Percentiles rank a stretch among this genome's conserved stretches.
Evolutionary conservation across 2,329 filamentous ascomycete species (phyloP).

Genomic region (Penicillium sclerotigenum): DNA sequence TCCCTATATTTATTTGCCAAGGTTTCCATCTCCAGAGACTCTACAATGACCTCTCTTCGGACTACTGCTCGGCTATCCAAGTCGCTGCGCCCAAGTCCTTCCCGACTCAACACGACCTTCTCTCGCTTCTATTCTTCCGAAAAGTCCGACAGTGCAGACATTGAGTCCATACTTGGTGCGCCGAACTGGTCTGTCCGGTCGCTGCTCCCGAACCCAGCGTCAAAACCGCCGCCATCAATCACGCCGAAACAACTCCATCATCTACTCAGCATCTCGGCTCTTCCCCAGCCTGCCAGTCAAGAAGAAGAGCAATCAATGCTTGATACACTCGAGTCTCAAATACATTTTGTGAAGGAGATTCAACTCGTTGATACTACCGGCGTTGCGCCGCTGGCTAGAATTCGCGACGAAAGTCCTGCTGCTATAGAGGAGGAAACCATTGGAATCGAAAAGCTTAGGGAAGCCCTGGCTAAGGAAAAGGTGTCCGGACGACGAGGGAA

Average conservation of each 20-base stretch:
- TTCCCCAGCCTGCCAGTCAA: slow-evolving; percentile 65
- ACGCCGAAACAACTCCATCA: slow-evolving; percentile 71
- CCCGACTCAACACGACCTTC: slow-evolving; percentile 1
- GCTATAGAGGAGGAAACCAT: slow-evolving; percentile 41
- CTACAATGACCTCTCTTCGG: slow-evolving; percentile 16
- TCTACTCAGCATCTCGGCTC: slow-evolving; percentile 82
- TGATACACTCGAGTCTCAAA: slow-evolving; percentile 70
- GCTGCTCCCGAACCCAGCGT: slow-evolving; percentile 57
- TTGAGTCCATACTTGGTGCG: slow-evolving; percentile 57
- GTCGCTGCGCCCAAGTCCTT: slow-evolving; percentile 5
- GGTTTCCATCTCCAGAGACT: not conserved
- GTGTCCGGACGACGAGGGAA: slow-evolving; percentile 44
- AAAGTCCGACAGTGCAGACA: slow-evolving; percentile 22
- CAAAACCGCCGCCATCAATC: slow-evolving; percentile 43
- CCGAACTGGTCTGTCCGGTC: slow-evolving; percentile 83
- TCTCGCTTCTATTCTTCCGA: slow-evolving; percentile 25
- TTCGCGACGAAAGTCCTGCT: slow-evolving; percentile 66
- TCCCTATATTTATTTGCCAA: not conserved
- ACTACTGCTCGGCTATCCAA: slow-evolving; percentile 15
- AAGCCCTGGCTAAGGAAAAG: slow-evolving; percentile 40
- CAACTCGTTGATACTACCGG: slow-evolving; percentile 72
- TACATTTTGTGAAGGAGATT: slow-evolving; percentile 86
- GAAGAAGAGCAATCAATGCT: slow-evolving; percentile 70
- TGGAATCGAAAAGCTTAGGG: slow-evolving; percentile 36
- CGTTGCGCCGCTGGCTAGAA: slow-evolving; percentile 70